phyloP scores from a whole-genome alignment of 148 eudicot species.

The Salicornia ramosissima region DNA sequence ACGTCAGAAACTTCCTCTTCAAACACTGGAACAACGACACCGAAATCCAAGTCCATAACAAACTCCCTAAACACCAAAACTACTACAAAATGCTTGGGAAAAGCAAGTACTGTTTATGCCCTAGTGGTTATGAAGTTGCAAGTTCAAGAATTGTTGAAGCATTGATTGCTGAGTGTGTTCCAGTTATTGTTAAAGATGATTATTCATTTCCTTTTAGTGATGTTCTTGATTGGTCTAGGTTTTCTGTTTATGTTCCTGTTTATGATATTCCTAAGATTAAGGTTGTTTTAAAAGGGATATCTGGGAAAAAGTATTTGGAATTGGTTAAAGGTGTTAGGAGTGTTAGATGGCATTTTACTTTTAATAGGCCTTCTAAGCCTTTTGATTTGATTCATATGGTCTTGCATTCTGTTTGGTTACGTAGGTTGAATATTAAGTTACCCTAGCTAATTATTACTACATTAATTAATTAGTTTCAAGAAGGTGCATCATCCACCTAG shows the following conservation, averaged over 20 bases:
- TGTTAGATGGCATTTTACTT: slow-evolving; percentile 39
- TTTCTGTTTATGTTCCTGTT: slow-evolving; percentile 34
- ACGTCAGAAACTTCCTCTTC: slow-evolving; percentile 25
- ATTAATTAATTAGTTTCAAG: no score
- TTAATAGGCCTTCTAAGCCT: slow-evolving; percentile 37
- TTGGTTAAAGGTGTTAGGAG: slow-evolving; percentile 32
- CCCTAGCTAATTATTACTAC: no score
- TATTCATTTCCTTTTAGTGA: slow-evolving; percentile 51
- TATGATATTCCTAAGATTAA: slow-evolving; percentile 40
- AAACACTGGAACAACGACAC: slow-evolving; percentile 38
- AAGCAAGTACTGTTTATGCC: slow-evolving; percentile 50
- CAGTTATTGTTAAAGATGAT: slow-evolving; percentile 45
- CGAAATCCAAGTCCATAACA: slow-evolving; percentile 38
- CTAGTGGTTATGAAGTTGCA: slow-evolving; percentile 62
- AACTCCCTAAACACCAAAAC: slow-evolving; percentile 37
- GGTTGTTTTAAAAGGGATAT: slow-evolving; percentile 33
- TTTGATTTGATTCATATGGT: slow-evolving; percentile 53
- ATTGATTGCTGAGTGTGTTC: slow-evolving; percentile 47
- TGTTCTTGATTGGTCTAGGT: slow-evolving; percentile 47
- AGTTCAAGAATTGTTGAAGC: slow-evolving; percentile 60
- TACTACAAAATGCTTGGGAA: slow-evolving; percentile 38
- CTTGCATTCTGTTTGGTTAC: slow-evolving; percentile 50
- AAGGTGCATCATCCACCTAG: no score
- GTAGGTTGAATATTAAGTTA: slow-evolving; percentile 32
- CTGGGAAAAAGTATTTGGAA: slow-evolving; percentile 23